These are phyloP conservation scores for Pinus albicaulis DNA, from an alignment of 75 land plant genomes.

Conservation along the genomic window DNA sequence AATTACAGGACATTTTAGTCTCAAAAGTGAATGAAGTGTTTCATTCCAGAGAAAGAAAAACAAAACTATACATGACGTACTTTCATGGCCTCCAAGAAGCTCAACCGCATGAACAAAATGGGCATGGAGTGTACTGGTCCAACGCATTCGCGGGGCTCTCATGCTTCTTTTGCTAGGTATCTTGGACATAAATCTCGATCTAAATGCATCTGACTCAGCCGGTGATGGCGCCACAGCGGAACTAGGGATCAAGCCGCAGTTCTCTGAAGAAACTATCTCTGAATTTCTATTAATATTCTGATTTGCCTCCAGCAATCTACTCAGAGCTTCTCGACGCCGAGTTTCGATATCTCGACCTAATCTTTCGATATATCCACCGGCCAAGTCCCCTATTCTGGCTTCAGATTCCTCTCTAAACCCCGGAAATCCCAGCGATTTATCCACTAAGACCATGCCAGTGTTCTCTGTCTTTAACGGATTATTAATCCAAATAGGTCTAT, in stretches of 20 bases:
- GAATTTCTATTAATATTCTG: neutral
- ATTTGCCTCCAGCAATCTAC: neutral
- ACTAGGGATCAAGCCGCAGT: neutral
- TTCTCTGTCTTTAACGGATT: neutral
- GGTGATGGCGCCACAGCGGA: neutral
- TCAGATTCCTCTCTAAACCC: too few relatives aligned
- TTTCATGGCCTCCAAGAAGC: slow-evolving; percentile 95
- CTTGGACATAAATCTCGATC: slow-evolving; percentile 14
- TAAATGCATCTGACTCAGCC: neutral
- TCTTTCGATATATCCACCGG: too few relatives aligned
- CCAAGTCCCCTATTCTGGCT: too few relatives aligned
- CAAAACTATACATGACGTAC: slow-evolving; percentile 29
- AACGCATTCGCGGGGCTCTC: slow-evolving; percentile 89
- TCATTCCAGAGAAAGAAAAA: neutral
- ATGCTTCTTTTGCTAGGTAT: slow-evolving; percentile 37
- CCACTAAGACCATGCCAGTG: neutral
- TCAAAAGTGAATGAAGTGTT: neutral
- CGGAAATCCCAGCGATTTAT: neutral
- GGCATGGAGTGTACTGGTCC: slow-evolving; percentile 88
- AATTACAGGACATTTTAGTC: neutral
- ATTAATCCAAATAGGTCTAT: neutral
- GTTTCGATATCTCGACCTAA: too few relatives aligned
- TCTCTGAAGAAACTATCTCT: neutral
- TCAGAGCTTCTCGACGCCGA: too few relatives aligned
- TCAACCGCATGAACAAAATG: slow-evolving; percentile 93